Percentiles rank a stretch among this genome's conserved stretches.
These are phyloP conservation scores for Boletus vinaceobasis DNA, from an alignment of 768 basidiomycete species.

Conservation along the genomic window DNA sequence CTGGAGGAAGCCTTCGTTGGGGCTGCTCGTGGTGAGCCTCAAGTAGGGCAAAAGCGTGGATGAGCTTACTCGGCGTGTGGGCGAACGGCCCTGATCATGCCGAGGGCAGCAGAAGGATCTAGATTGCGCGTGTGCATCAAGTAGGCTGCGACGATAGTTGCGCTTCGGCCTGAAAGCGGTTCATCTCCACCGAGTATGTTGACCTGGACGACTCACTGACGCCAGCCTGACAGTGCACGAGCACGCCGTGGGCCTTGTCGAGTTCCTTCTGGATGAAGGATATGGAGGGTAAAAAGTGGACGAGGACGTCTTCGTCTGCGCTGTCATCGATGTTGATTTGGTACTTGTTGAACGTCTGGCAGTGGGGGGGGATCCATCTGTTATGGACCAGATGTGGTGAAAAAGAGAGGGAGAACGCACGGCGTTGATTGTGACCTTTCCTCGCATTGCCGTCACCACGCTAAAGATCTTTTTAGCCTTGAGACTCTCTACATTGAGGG, in stretches of 20 bases:
- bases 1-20: slow-evolving; percentile 78
- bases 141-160: slow-evolving; percentile 84
- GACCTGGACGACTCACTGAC: slow-evolving; percentile 55
- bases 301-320: slow-evolving; percentile 71
- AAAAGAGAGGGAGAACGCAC: slow-evolving; percentile 32
- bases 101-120: slow-evolving; percentile 60
- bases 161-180: slow-evolving; percentile 62
- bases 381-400: background rate
- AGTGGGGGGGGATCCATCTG: background rate
- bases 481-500: slow-evolving; percentile 58
- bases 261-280: slow-evolving; percentile 81
- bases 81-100: slow-evolving; percentile 61
- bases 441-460: slow-evolving; percentile 71
- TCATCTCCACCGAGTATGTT: background rate
- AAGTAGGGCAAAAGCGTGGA: background rate
- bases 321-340: slow-evolving; percentile 80
- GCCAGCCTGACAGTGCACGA: slow-evolving; percentile 91
- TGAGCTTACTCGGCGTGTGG: slow-evolving; percentile 67
- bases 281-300: slow-evolving; percentile 74
- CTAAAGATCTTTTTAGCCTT: slow-evolving; percentile 72
- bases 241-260: slow-evolving; percentile 68
- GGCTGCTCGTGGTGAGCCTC: slow-evolving; percentile 43
- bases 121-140: slow-evolving; percentile 71
- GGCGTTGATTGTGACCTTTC: slow-evolving; percentile 61
- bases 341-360: slow-evolving; percentile 72